A percentile compares a stretch with the other conserved stretches of the same genome.
phyloP scores from a whole-genome alignment of 129 eudicot genomes.

The Smallanthus sonchifolius region DNA sequence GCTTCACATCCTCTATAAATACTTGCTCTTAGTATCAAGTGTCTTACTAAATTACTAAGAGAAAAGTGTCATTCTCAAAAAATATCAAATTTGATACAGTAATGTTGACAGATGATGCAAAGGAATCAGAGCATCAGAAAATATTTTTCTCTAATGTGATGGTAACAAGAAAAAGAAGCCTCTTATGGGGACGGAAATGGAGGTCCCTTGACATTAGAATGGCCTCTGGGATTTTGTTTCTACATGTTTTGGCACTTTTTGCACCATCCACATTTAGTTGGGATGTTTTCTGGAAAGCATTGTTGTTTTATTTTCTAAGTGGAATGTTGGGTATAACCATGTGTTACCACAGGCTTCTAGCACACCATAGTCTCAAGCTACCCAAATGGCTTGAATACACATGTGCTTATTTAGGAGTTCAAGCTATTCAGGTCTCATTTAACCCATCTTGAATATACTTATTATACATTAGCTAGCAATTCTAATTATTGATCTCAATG shows the following conservation, averaged over 20 bases:
- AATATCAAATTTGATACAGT: background rate
- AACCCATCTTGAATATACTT: background rate
- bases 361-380: too few relatives aligned
- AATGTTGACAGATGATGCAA: slow-evolving; percentile 10
- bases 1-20: slow-evolving; percentile 13
- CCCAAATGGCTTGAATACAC: too few relatives aligned
- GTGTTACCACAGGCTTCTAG: too few relatives aligned
- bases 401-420: slow-evolving; percentile 34
- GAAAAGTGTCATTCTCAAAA: background rate
- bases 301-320: slow-evolving; percentile 46
- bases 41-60: background rate
- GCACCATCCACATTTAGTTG: too few relatives aligned
- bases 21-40: background rate
- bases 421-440: slow-evolving; percentile 57
- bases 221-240: slow-evolving; percentile 30
- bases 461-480: background rate
- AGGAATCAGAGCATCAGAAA: slow-evolving; percentile 3
- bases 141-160: slow-evolving; percentile 57
- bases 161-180: slow-evolving; percentile 46
- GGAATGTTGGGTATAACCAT: slow-evolving; percentile 46
- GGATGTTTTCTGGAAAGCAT: slow-evolving; percentile 43
- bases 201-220: slow-evolving; percentile 41
- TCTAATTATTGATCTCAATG: background rate
- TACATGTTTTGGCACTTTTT: slow-evolving; percentile 36
- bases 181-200: slow-evolving; percentile 60